These are phyloP conservation scores for Trichophyton mentagrophytes DNA, from an alignment of 2,329 filamentous ascomycete species.

Conservation along the genomic window DNA sequence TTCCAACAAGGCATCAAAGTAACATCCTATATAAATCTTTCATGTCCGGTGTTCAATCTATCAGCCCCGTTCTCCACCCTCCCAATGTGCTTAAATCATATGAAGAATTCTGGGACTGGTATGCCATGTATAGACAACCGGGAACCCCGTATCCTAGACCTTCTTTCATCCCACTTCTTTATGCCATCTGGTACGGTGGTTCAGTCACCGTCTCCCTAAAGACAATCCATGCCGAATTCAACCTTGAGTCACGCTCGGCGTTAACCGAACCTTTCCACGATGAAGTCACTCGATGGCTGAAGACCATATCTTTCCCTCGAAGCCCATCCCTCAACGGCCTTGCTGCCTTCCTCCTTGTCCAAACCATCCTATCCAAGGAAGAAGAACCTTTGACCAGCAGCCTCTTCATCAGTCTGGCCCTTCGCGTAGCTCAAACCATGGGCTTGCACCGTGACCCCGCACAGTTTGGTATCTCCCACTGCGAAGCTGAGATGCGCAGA, in stretches of 20 bases:
- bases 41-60: slow-evolving; percentile 35
- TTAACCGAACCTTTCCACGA: slow-evolving; percentile 31
- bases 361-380: slow-evolving; percentile 36
- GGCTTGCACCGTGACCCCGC: slow-evolving; percentile 38
- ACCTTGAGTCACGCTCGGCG: slow-evolving; percentile 23
- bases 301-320: slow-evolving; percentile 33
- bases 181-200: slow-evolving; percentile 38
- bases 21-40: slow-evolving; percentile 37
- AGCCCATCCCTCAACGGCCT: slow-evolving; percentile 35
- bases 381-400: slow-evolving; percentile 39
- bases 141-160: slow-evolving; percentile 28
- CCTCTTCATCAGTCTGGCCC: slow-evolving; percentile 36
- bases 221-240: slow-evolving; percentile 31
- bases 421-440: slow-evolving; percentile 38
- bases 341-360: slow-evolving; percentile 36
- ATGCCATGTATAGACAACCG: slow-evolving; percentile 27
- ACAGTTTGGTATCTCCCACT: slow-evolving; percentile 34
- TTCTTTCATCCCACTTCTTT: slow-evolving; percentile 33
- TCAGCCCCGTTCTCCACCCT: slow-evolving; percentile 35
- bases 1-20: slow-evolving; percentile 34
- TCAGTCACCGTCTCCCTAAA: slow-evolving; percentile 33
- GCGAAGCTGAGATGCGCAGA: slow-evolving; percentile 34
- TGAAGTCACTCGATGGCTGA: slow-evolving; percentile 32
- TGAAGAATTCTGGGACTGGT: slow-evolving; percentile 36
- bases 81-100: slow-evolving; percentile 31